A percentile compares a stretch with the other conserved stretches of the same genome.
Evolutionary conservation across 148 eudicot species (phyloP).

Genomic region (Tetragonia tetragonoides): DNA sequence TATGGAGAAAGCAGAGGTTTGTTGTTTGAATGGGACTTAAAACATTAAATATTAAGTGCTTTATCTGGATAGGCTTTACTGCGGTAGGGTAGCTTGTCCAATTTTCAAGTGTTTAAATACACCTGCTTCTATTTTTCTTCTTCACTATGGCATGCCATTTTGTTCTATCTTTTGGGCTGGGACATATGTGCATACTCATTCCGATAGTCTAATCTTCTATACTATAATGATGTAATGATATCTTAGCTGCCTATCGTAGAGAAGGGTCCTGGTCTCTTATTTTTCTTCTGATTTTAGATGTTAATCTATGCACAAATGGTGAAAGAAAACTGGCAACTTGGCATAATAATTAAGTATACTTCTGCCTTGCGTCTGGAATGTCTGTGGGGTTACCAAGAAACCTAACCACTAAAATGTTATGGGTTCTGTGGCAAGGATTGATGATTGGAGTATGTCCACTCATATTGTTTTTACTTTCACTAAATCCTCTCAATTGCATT

Average conservation of each 20-base stretch:
- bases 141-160: neutral
- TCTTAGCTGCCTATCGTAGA: neutral
- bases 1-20: slow-evolving; percentile 79
- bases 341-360: neutral
- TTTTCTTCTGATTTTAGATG: neutral
- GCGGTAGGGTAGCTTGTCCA: neutral
- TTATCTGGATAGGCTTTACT: neutral
- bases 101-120: neutral
- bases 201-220: neutral
- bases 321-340: too few relatives aligned
- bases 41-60: slow-evolving; percentile 1
- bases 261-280: neutral
- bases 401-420: neutral
- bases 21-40: neutral
- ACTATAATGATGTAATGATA: neutral
- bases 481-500: slow-evolving; percentile 33
- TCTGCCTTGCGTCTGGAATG: neutral
- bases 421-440: neutral
- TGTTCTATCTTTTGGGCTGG: neutral
- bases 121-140: neutral
- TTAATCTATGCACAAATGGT: neutral
- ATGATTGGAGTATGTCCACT: neutral
- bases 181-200: neutral
- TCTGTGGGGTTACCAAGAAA: neutral
- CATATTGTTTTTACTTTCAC: slow-evolving; percentile 6